Conservation (phyloP, 2,329 filamentous ascomycete genomes). For the Cladophialophora psammophila region DNA sequence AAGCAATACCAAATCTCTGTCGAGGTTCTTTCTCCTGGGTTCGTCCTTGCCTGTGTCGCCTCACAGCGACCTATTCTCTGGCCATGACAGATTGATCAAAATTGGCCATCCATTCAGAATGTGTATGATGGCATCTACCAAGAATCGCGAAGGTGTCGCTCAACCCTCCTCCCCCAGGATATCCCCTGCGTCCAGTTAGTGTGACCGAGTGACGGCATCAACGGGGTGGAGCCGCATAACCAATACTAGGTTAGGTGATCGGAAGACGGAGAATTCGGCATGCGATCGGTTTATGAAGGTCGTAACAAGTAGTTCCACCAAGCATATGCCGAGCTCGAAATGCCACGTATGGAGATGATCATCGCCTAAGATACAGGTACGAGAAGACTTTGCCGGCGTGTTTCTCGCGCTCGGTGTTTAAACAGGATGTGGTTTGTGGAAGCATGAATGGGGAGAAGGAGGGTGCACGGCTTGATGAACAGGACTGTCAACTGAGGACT, state of each 20-base stretch:
- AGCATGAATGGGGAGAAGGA: constrained; percentile 1
- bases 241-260: constrained; percentile 9
- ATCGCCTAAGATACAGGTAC: constrained; percentile 1
- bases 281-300: constrained; percentile 18
- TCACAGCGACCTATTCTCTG: background rate
- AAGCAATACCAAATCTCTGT: background rate
- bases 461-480: constrained; percentile 6
- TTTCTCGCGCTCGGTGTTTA: background rate
- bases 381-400: background rate
- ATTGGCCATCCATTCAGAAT: constrained; percentile 13
- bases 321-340: constrained; percentile 9
- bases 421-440: background rate
- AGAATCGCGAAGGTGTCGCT: background rate
- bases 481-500: constrained; percentile 4
- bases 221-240: background rate
- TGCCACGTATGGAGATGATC: constrained; percentile 15
- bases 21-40: constrained; percentile 1
- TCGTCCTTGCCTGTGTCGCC: constrained; percentile 7
- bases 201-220: constrained; percentile 11
- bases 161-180: constrained; percentile 1
- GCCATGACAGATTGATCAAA: constrained; percentile 15
- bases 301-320: constrained; percentile 4
- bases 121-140: constrained; percentile 5
- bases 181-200: constrained; percentile 4
- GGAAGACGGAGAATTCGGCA: constrained; percentile 24